Evolutionary conservation across 371 early-diverging fungal genomes (phyloP).

Genomic region (Spraguea lophii): DNA sequence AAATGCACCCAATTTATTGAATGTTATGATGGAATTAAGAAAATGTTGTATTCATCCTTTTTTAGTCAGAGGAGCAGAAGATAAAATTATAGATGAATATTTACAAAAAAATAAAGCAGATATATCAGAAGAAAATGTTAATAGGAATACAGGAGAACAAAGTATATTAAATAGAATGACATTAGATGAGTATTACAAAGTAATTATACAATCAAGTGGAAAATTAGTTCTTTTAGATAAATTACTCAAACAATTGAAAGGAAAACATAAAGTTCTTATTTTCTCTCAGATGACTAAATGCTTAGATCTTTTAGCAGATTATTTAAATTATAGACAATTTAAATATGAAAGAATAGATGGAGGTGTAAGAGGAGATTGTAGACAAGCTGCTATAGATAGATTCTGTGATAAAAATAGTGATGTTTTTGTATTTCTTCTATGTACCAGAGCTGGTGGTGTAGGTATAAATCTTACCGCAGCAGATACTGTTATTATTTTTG

Average conservation of each 20-base stretch:
- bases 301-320: conserved; percentile 69
- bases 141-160: neutral
- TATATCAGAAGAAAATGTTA: neutral
- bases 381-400: conserved; percentile 79
- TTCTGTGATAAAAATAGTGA: conserved; percentile 59
- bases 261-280: conserved; percentile 67
- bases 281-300: conserved; percentile 72
- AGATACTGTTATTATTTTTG: conserved; percentile 75
- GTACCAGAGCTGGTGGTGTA: conserved; percentile 73
- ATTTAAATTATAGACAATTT: conserved; percentile 51
- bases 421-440: conserved; percentile 62
- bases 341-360: conserved; percentile 73
- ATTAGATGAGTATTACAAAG: conserved; percentile 53
- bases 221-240: conserved; percentile 68
- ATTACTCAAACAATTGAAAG: conserved; percentile 55
- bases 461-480: conserved; percentile 87
- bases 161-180: conserved; percentile 37
- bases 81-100: conserved; percentile 52
- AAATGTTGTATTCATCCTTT: conserved; percentile 70
- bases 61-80: conserved; percentile 57
- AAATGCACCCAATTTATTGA: conserved; percentile 50
- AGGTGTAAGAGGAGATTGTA: conserved; percentile 54
- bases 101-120: neutral
- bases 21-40: conserved; percentile 52
- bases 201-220: conserved; percentile 61